Evolutionary conservation across 352 stramenopile species (phyloP).

Genomic region (Phytophthora agathidicida): DNA sequence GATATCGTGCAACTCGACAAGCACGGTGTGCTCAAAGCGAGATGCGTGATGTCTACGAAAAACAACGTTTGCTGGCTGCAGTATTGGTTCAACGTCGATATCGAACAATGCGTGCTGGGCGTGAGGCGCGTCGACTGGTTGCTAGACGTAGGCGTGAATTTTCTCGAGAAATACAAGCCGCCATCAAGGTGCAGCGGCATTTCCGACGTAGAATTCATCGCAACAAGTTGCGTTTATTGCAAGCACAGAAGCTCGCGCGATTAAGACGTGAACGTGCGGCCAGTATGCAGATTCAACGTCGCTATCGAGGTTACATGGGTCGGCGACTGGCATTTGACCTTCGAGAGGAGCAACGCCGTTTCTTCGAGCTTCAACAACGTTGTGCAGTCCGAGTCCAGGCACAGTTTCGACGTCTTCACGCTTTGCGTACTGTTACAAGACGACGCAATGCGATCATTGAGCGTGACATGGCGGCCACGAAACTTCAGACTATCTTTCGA

Average conservation of each 20-base stretch:
- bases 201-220: slow-evolving; percentile 47
- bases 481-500: slow-evolving; percentile 66
- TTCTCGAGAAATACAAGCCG: slow-evolving; percentile 46
- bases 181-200: slow-evolving; percentile 56
- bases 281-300: slow-evolving; percentile 59
- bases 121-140: slow-evolving; percentile 48
- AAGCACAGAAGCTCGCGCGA: slow-evolving; percentile 32
- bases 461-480: slow-evolving; percentile 54
- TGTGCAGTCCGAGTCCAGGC: slow-evolving; percentile 60
- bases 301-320: slow-evolving; percentile 57
- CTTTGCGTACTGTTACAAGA: slow-evolving; percentile 34
- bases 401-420: slow-evolving; percentile 50
- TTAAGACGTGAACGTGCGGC: slow-evolving; percentile 43
- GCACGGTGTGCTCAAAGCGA: slow-evolving; percentile 38
- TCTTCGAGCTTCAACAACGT: slow-evolving; percentile 40
- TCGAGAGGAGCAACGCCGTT: slow-evolving; percentile 33
- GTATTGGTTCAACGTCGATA: slow-evolving; percentile 66
- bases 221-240: slow-evolving; percentile 43
- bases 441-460: slow-evolving; percentile 33
- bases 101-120: slow-evolving; percentile 51
- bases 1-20: slow-evolving; percentile 55
- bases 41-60: slow-evolving; percentile 43
- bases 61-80: slow-evolving; percentile 49
- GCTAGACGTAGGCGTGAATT: slow-evolving; percentile 37
- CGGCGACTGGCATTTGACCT: slow-evolving; percentile 48